Evolutionary conservation across 257 asterid genomes (phyloP), one percentile per base, ranked within the genome.

Genomic region (Fraxinus cuspidata): DNA sequence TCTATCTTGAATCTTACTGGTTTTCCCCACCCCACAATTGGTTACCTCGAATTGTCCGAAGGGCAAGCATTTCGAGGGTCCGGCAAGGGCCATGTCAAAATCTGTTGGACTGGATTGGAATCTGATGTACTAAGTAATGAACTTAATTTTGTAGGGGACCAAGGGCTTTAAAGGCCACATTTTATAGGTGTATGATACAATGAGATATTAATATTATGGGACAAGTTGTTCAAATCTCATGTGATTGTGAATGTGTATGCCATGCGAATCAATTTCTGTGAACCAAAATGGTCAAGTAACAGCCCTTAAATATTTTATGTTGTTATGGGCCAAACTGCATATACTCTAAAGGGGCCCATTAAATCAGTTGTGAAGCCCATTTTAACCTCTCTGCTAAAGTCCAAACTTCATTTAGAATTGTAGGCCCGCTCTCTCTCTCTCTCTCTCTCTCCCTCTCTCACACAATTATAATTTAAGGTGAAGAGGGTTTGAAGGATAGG

Each of bases 361-460:
- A 58, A 80, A n/a, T 40, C 1, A 71, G 47, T 31, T 63, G 38
- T 21, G 19, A 31, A 75, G 69, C 56, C 74, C 29, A 70, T 19
- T 56, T 70, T 18, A 35, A 32, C 73, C 23, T 8, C 44, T 35
- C 5, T 35, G 51, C 49, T 69, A 69, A 18, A 21, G 31, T 49
- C 69, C 78, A 72, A 40, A 35, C 15, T 35, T 32, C 27, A 56
- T 69, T 69, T 23, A 58, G 25, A 47, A 69, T 5, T 0, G 18
- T 40, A 40, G 77, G 80, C 38, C 25, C 21, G n/a, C 13, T 23
- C 5, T 25, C 38, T 3, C 64, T 25, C 38, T 5, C 31, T n/a
- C 70, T 38, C 66, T 18, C 19, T 7, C 23, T 4, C 25, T 4
- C 23, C 6, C n/a, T 1, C 63, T 18, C 63, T 18, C 67, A 28